A percentile compares a stretch with the other conserved stretches of the same genome.
phyloP scores from a whole-genome alignment of 2,329 filamentous ascomycete genomes.

The Orbilia brochopaga region DNA sequence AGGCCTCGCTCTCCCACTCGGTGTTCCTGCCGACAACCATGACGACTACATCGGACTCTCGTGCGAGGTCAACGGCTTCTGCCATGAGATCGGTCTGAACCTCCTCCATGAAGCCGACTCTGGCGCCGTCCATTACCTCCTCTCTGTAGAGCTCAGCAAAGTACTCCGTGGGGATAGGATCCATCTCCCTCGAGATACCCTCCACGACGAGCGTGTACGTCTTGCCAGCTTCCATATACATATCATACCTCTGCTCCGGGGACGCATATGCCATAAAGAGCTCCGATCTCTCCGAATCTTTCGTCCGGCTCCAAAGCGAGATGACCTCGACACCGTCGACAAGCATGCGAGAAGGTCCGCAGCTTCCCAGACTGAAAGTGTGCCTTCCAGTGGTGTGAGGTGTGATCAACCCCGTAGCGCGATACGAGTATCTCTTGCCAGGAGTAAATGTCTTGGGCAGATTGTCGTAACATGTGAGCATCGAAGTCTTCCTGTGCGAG shows the following conservation, averaged over 20 bases:
- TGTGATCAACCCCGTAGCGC: conserved; percentile 54
- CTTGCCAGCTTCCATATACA: conserved; percentile 54
- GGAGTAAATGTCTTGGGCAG: conserved; percentile 54
- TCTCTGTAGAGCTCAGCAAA: conserved; percentile 55
- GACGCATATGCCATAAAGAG: conserved; percentile 56
- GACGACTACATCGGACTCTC: conserved; percentile 75
- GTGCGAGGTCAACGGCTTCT: conserved; percentile 71
- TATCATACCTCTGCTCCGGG: conserved; percentile 54
- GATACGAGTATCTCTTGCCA: conserved; percentile 55
- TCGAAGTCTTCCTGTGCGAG: conserved; percentile 54
- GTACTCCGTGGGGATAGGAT: conserved; percentile 55
- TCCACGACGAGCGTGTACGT: conserved; percentile 55
- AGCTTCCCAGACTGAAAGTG: conserved; percentile 56
- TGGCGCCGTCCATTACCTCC: conserved; percentile 56
- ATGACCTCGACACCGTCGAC: conserved; percentile 54
- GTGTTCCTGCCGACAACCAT: conserved; percentile 77
- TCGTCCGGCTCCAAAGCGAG: conserved; percentile 55
- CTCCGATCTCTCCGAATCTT: conserved; percentile 55
- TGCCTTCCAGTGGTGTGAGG: conserved; percentile 55
- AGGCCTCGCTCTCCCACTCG: conserved; percentile 55
- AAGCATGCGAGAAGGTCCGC: conserved; percentile 55
- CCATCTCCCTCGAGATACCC: conserved; percentile 55
- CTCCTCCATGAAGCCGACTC: conserved; percentile 56
- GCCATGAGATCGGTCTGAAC: conserved; percentile 58
- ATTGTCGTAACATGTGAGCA: conserved; percentile 55